Evolutionary conservation across 2,329 filamentous ascomycete genomes (phyloP).

Genomic region (Pyrenophora graminea): DNA sequence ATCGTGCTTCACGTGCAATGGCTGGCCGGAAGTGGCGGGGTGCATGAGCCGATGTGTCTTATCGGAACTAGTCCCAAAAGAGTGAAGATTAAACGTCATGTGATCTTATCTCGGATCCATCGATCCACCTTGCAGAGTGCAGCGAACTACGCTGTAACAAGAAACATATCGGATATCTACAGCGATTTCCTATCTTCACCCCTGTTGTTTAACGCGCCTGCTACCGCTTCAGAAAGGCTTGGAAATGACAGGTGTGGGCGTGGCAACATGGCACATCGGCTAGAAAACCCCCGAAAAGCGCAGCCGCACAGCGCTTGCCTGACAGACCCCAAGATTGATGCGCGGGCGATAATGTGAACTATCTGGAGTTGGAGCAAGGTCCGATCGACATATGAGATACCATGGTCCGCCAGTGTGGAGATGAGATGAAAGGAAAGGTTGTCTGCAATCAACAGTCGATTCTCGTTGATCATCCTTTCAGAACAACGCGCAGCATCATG

Average conservation of each 20-base stretch:
- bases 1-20: conserved; percentile 6
- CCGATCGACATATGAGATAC: conserved; percentile 11
- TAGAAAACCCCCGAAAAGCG: conserved; percentile 10
- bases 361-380: conserved; percentile 1
- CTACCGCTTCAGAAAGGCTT: neutral
- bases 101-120: conserved; percentile 10
- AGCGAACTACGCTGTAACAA: neutral
- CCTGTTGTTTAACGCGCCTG: conserved; percentile 6
- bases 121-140: neutral
- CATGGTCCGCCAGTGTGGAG: conserved; percentile 2
- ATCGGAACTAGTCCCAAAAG: neutral
- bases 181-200: conserved; percentile 4
- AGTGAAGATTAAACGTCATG: conserved; percentile 2
- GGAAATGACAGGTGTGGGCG: neutral
- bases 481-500: conserved; percentile 1
- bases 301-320: neutral
- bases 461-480: neutral
- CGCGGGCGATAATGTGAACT: conserved; percentile 11
- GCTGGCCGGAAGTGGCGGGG: neutral
- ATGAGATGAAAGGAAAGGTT: neutral
- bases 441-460: neutral
- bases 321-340: conserved; percentile 2
- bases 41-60: conserved; percentile 8
- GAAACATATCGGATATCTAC: neutral
- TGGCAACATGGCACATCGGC: conserved; percentile 12